These are phyloP conservation scores for Penicillium cosmopolitanum DNA, from an alignment of 495 filamentous ascomycete species.

Conservation along the genomic window DNA sequence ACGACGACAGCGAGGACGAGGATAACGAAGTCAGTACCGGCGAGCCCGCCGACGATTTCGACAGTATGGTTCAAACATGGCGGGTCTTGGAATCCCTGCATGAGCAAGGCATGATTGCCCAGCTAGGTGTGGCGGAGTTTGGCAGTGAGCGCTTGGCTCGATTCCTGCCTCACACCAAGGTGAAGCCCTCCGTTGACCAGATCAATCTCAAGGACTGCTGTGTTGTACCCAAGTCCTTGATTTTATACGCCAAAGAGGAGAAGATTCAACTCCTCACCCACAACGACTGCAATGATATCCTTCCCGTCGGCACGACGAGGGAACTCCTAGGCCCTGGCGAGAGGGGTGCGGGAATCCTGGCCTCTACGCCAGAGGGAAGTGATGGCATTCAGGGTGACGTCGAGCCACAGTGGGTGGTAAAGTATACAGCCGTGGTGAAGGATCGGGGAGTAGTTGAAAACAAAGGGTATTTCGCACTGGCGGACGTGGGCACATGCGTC, in stretches of 20 bases:
- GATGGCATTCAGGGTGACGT: conserved; percentile 71
- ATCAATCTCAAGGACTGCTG: conserved; percentile 98
- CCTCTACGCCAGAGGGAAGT: conserved; percentile 46
- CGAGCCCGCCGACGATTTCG: conserved; percentile 54
- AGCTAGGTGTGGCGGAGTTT: conserved; percentile 88
- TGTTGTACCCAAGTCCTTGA: conserved; percentile 87
- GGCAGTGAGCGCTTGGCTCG: conserved; percentile 75
- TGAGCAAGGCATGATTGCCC: conserved; percentile 66
- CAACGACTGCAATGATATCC: conserved; percentile 89
- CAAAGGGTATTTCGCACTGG: conserved; percentile 93
- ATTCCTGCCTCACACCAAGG: conserved; percentile 64
- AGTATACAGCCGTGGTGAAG: conserved; percentile 97
- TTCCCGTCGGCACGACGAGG: conserved; percentile 80
- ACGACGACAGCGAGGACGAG: conserved; percentile 77
- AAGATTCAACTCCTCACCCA: conserved; percentile 90
- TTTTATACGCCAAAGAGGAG: conserved; percentile 80
- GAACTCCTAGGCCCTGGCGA: conserved; percentile 74
- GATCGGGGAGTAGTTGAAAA: conserved; percentile 97
- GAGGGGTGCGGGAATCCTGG: conserved; percentile 69
- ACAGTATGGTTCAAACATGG: conserved; percentile 75
- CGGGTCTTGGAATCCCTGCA: conserved; percentile 74
- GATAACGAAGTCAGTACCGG: conserved; percentile 62
- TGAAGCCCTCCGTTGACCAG: conserved; percentile 88
- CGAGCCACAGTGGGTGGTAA: conserved; percentile 89
- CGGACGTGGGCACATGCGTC: conserved; percentile 61